These are phyloP conservation scores for Calonectria fujianensis DNA, from an alignment of 2,329 filamentous ascomycete species.

Conservation along the genomic window DNA sequence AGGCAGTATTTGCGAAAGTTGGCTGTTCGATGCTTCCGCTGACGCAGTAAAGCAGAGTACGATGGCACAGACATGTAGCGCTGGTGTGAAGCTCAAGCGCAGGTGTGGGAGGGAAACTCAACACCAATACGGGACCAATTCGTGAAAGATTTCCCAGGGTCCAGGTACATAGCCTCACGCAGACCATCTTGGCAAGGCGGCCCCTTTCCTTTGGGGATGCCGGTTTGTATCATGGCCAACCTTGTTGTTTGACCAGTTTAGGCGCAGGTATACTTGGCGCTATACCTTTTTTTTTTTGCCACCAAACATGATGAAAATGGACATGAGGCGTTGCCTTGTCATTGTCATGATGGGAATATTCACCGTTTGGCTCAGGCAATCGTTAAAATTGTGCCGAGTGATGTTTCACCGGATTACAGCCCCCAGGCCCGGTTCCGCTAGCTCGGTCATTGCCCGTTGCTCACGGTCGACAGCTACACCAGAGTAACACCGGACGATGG, in stretches of 20 bases:
- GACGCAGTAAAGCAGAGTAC: slow-evolving; percentile 46
- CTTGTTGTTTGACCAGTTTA: slow-evolving; percentile 13
- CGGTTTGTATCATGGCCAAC: slow-evolving; percentile 23
- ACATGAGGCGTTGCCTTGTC: neutral
- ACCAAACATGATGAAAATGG: slow-evolving; percentile 17
- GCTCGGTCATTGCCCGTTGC: slow-evolving; percentile 38
- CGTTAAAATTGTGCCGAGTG: slow-evolving; percentile 35
- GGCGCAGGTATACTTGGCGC: neutral
- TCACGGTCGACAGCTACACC: slow-evolving; percentile 13
- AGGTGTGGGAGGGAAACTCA: neutral
- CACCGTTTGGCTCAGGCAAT: slow-evolving; percentile 13
- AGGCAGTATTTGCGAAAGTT: slow-evolving; percentile 41
- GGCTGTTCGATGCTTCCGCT: slow-evolving; percentile 43
- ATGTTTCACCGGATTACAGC: slow-evolving; percentile 28
- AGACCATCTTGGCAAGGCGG: slow-evolving; percentile 20
- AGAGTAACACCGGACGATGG: slow-evolving; percentile 13
- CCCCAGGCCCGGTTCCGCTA: slow-evolving; percentile 27
- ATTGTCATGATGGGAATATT: neutral
- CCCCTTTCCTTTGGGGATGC: slow-evolving; percentile 11
- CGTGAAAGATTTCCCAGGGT: slow-evolving; percentile 25
- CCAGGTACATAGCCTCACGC: slow-evolving; percentile 21
- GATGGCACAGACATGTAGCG: slow-evolving; percentile 1
- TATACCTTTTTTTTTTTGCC: slow-evolving; percentile 8
- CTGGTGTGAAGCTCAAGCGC: slow-evolving; percentile 10
- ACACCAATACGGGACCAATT: neutral